phyloP scores from a whole-genome alignment of 2,329 filamentous ascomycete species.

The Aquanectria penicillioides region DNA sequence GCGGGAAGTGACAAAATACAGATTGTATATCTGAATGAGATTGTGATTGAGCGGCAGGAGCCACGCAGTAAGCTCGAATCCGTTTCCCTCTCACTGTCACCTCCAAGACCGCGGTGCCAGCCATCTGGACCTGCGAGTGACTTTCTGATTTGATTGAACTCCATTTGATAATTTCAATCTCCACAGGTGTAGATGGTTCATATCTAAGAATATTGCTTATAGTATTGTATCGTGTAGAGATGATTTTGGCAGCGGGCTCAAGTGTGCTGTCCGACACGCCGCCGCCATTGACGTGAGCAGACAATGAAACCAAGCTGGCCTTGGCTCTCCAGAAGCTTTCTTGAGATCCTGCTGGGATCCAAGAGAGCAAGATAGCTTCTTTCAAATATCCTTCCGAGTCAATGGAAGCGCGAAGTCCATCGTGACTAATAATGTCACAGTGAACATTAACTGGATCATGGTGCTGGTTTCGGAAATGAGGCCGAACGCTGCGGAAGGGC shows the following conservation, averaged over 20 bases:
- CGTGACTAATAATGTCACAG: constrained; percentile 1
- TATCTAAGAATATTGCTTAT: constrained; percentile 10
- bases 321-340: too few species aligned
- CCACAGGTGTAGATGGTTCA: not conserved
- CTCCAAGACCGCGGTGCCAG: not conserved
- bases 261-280: too few species aligned
- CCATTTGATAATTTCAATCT: not conserved
- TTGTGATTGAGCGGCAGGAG: not conserved
- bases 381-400: not conserved
- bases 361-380: not conserved
- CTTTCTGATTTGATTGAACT: not conserved
- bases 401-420: not conserved
- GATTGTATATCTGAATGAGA: not conserved
- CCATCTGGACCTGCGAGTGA: not conserved
- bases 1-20: constrained; percentile 25
- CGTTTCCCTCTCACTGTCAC: not conserved
- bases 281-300: too few species aligned
- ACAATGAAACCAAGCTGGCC: too few species aligned
- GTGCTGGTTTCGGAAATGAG: constrained; percentile 18
- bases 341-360: not conserved
- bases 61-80: not conserved
- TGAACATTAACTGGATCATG: constrained; percentile 12
- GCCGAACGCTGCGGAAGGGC: constrained; percentile 9
- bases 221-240: constrained; percentile 6
- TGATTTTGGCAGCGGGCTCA: not conserved